A percentile compares a stretch with the other conserved stretches of the same genome.
phyloP scores from a whole-genome alignment of 78 protist genomes.

The Isochrysis galbana region DNA sequence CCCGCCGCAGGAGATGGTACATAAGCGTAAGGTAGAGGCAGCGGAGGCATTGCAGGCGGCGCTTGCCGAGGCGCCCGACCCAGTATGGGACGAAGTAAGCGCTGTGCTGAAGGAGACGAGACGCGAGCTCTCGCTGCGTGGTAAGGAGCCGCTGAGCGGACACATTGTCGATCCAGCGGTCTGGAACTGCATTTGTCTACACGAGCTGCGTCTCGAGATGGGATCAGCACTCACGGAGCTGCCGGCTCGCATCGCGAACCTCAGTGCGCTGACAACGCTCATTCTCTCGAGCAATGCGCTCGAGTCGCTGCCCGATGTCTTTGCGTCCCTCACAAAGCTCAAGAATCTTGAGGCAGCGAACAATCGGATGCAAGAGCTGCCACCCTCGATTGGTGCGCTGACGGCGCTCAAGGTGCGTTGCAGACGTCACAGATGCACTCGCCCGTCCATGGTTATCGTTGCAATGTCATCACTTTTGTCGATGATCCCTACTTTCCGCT shows the following conservation, averaged over 20 bases:
- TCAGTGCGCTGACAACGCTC: background rate
- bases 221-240: background rate
- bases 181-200: background rate
- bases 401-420: background rate
- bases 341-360: background rate
- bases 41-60: constrained; percentile 5
- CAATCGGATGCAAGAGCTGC: background rate
- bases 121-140: background rate
- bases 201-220: constrained; percentile 2
- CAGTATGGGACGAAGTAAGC: background rate
- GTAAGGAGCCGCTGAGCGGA: background rate
- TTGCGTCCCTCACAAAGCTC: background rate
- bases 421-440: too few relatives aligned
- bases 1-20: background rate
- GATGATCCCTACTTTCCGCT: too few relatives aligned
- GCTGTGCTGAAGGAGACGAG: background rate
- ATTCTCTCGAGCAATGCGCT: constrained; percentile 2
- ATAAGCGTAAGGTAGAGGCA: background rate
- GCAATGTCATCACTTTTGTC: too few relatives aligned
- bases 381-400: background rate
- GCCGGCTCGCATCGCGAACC: background rate
- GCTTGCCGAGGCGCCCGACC: background rate
- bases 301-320: background rate
- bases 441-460: too few relatives aligned
- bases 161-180: background rate